Evolutionary conservation across 495 filamentous ascomycete genomes (phyloP).

Genomic region (Penicillium longicatenatum): DNA sequence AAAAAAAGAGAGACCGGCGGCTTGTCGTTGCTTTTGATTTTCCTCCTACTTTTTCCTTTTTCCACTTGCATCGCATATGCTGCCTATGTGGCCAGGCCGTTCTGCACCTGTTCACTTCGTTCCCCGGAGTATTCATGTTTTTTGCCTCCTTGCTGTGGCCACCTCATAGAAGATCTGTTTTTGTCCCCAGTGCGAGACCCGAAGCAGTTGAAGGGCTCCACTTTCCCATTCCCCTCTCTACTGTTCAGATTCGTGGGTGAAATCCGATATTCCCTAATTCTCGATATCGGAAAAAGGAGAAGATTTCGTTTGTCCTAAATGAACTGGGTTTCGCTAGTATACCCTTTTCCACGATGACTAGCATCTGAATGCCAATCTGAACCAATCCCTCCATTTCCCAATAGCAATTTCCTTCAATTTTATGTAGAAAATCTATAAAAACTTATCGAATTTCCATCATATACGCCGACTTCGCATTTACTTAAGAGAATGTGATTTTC

Average conservation of each 20-base stretch:
- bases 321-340: background rate
- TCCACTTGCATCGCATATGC: conserved; percentile 18
- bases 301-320: background rate
- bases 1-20: conserved; percentile 26
- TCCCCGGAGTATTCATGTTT: conserved; percentile 9
- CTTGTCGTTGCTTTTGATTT: conserved; percentile 26
- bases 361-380: conserved; percentile 16
- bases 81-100: conserved; percentile 16
- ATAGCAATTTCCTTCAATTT: background rate
- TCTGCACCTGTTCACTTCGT: conserved; percentile 12
- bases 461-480: background rate
- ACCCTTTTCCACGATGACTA: conserved; percentile 6
- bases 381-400: conserved; percentile 9
- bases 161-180: conserved; percentile 16
- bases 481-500: background rate
- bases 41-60: conserved; percentile 1
- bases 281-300: background rate
- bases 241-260: conserved; percentile 8
- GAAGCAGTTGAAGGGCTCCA: conserved; percentile 8
- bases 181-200: conserved; percentile 1
- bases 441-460: background rate
- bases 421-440: background rate
- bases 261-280: background rate
- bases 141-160: conserved; percentile 9
- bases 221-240: background rate